These are phyloP conservation scores for Isatis lusitanica DNA, from an alignment of 441 rosid genomes.

Conservation along the genomic window DNA sequence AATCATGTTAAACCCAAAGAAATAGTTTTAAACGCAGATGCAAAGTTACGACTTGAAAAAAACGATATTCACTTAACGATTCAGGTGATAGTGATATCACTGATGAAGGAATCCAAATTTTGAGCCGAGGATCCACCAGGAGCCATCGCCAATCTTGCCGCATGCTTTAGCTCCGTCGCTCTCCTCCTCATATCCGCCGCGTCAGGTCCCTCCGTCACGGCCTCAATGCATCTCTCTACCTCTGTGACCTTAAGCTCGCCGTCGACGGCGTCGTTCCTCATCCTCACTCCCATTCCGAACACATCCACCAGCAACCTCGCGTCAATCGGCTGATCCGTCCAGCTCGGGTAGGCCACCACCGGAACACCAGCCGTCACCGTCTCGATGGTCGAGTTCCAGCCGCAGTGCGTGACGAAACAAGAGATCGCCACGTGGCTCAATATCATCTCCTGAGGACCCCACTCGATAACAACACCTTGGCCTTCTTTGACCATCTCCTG, in stretches of 20 bases:
- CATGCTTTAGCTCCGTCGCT: constrained; percentile 39
- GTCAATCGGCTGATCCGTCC: constrained; percentile 49
- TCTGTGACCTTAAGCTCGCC: constrained; percentile 34
- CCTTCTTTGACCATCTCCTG: constrained; percentile 39
- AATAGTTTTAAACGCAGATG: too few relatives aligned
- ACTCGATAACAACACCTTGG: constrained; percentile 43
- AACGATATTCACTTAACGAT: background rate
- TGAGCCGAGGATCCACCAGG: constrained; percentile 45
- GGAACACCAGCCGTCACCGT: constrained; percentile 51
- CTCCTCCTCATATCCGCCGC: constrained; percentile 41
- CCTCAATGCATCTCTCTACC: constrained; percentile 46
- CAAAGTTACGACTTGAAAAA: too few relatives aligned
- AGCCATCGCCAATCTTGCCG: constrained; percentile 40
- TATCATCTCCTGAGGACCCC: constrained; percentile 57
- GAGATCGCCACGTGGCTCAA: constrained; percentile 41
- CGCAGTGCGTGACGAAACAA: constrained; percentile 57
- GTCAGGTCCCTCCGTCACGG: constrained; percentile 33
- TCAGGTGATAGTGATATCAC: constrained; percentile 32
- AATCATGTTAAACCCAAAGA: too few relatives aligned
- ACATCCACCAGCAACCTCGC: constrained; percentile 49
- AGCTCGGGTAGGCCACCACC: constrained; percentile 47
- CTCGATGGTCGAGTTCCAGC: constrained; percentile 57
- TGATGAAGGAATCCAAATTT: constrained; percentile 40
- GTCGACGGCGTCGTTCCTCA: constrained; percentile 35
- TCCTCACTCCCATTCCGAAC: constrained; percentile 43